These are phyloP conservation scores for Arthrobotrys musiformis DNA, from an alignment of 2,329 filamentous ascomycete genomes.

Conservation along the genomic window DNA sequence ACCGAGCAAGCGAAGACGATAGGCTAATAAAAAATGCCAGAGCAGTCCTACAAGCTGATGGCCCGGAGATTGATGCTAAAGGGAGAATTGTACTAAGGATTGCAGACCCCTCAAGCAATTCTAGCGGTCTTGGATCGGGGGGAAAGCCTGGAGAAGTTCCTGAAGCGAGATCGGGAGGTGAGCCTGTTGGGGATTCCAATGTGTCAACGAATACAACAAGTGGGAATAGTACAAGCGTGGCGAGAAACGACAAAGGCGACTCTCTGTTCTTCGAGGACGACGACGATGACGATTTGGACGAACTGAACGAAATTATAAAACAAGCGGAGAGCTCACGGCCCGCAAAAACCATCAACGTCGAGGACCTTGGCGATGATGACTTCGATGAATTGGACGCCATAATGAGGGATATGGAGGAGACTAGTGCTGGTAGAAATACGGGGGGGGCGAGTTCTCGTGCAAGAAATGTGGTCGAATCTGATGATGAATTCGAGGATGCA, in stretches of 20 bases:
- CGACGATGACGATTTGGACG: constrained; percentile 60
- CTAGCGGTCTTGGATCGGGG: neutral
- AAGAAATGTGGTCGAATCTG: constrained; percentile 11
- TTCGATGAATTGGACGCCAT: constrained; percentile 68
- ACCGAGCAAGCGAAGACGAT: constrained; percentile 61
- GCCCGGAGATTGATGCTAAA: constrained; percentile 48
- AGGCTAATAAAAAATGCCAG: constrained; percentile 35
- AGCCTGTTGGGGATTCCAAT: neutral
- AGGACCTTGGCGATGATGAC: constrained; percentile 45
- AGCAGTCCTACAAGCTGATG: constrained; percentile 52
- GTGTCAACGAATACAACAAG: neutral
- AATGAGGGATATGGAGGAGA: constrained; percentile 65
- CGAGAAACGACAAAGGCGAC: constrained; percentile 18
- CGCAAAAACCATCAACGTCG: neutral
- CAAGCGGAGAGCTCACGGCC: constrained; percentile 4
- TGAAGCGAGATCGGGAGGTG: constrained; percentile 29
- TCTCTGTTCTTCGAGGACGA: constrained; percentile 58
- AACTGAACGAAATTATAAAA: constrained; percentile 55
- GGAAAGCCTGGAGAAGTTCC: constrained; percentile 31
- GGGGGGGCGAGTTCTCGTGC: neutral
- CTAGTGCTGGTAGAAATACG: neutral
- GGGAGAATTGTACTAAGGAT: constrained; percentile 62
- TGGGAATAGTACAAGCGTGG: neutral
- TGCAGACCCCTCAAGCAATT: constrained; percentile 61
- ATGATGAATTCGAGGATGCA: constrained; percentile 70